phyloP scores from a whole-genome alignment of 2,329 filamentous ascomycete genomes.

The Diplodia sapinea region DNA sequence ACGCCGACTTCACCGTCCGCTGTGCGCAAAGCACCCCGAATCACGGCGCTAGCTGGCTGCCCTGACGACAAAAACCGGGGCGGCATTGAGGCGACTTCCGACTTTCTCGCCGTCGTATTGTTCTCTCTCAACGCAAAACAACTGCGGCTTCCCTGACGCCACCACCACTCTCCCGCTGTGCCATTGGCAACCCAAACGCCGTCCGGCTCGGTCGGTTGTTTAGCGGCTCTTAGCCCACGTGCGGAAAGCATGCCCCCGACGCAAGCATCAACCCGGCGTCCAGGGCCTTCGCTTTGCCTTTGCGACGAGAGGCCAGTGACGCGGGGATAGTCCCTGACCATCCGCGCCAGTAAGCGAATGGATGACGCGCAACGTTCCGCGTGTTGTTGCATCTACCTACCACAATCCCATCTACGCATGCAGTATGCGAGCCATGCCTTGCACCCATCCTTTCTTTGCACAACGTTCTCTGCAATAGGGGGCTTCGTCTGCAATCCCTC shows the following conservation, averaged over 20 bases:
- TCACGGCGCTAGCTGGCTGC: too few species aligned
- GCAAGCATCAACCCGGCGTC: constrained; percentile 17
- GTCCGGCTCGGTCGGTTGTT: constrained; percentile 14
- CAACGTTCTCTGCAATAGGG: neutral
- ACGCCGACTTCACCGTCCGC: neutral
- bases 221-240: neutral
- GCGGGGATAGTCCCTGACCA: constrained; percentile 6
- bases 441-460: neutral
- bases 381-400: neutral
- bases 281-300: neutral
- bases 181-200: neutral
- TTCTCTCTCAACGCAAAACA: neutral
- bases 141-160: too few species aligned
- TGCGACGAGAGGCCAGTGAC: neutral
- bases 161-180: neutral
- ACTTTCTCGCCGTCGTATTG: neutral
- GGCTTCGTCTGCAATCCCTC: neutral
- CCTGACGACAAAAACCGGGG: too few species aligned
- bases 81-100: neutral
- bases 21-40: too few species aligned
- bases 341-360: neutral
- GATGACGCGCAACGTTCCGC: constrained; percentile 1
- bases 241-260: neutral
- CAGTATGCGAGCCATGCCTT: neutral
- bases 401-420: neutral